Evolutionary conservation across 345 rosid genomes (phyloP), one percentile per base, ranked within the genome.

Genomic region (Citrus inodora): DNA sequence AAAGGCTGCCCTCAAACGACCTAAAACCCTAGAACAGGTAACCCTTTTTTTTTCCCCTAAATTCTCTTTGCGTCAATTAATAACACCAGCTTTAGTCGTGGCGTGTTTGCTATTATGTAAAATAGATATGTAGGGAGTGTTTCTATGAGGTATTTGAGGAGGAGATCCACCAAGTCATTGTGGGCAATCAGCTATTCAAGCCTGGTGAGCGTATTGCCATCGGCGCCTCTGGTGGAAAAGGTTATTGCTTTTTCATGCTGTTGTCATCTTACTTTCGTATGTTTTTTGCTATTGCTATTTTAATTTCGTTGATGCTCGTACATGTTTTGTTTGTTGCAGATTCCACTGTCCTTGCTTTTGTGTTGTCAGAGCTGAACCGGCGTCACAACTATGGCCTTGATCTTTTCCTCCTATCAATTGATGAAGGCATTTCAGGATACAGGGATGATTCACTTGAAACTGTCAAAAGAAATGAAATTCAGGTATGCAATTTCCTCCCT

Each of bases 151-250:
- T 89, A 32, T 95, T 93, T 24, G 98, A 92, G 84, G 92, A 91
- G 83, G 97, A 96, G 83, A 94, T 94, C 74, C 97, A 92, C 74
- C 90, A 84, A 65, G 94, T 89, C 6, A 94, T 94, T 63, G 86
- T 91, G 5, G 79, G 75, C n/a, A 90, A 91, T 77, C 87, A 79
- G 71, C 79, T 96, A 35, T 91, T 96, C 77, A 96, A 88, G 78
- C 87, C 92, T 5, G 94, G 95, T 63, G 94, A 96, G 46, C 91
- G 98, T 4, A 83, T 96, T 74, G 99, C 89, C 24, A 89, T 96
- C 9, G 97, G 98, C 67, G 98, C 97, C 7, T 96, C 99, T 3
- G 97, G 97, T 59, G 99, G 99, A 64, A 96, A 96, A 94, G 97
- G 98, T 93, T 40, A 79, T 28, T 35, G 17, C 6, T 66, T 66